phyloP scores from a whole-genome alignment of 2,329 filamentous ascomycete genomes.

The Alternaria longipes region DNA sequence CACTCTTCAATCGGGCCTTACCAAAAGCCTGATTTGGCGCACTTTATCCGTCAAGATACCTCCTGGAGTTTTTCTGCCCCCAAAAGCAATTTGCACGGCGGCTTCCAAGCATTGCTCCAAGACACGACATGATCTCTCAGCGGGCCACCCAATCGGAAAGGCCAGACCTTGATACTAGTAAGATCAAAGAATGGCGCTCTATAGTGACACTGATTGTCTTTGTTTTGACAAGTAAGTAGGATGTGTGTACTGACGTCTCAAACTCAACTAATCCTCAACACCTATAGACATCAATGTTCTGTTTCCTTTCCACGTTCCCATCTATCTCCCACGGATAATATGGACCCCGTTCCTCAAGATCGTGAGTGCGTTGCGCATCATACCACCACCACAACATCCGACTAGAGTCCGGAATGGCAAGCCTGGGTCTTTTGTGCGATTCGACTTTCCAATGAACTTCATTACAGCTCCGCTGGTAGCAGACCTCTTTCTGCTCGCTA shows the following conservation, averaged over 20 bases:
- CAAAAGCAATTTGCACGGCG: not conserved
- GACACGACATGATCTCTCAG: conserved; percentile 13
- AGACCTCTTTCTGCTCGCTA: conserved; percentile 75
- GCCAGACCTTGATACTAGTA: conserved; percentile 57
- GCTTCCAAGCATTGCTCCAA: not conserved
- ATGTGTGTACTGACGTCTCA: not conserved
- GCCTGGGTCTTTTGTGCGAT: conserved; percentile 56
- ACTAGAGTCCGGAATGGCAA: conserved; percentile 36
- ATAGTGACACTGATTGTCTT: conserved; percentile 76
- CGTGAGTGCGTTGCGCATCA: conserved; percentile 62
- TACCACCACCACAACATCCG: conserved; percentile 54
- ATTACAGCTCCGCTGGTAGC: conserved; percentile 75
- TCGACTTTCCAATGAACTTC: conserved; percentile 73
- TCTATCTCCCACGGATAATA: conserved; percentile 66
- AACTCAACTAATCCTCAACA: not conserved
- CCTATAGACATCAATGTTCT: conserved; percentile 72
- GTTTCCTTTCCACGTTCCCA: conserved; percentile 72
- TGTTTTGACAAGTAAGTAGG: conserved; percentile 71
- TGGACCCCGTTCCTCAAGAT: conserved; percentile 57
- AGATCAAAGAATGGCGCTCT: conserved; percentile 72
- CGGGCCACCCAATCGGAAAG: conserved; percentile 17
- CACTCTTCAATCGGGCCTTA: conserved; percentile 14
- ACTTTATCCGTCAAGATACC: not conserved
- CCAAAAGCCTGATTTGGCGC: conserved; percentile 5
- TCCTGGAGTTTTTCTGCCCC: not conserved